Evolutionary conservation across 768 basidiomycete genomes (phyloP).

Genomic region (Cyathus striatus): DNA sequence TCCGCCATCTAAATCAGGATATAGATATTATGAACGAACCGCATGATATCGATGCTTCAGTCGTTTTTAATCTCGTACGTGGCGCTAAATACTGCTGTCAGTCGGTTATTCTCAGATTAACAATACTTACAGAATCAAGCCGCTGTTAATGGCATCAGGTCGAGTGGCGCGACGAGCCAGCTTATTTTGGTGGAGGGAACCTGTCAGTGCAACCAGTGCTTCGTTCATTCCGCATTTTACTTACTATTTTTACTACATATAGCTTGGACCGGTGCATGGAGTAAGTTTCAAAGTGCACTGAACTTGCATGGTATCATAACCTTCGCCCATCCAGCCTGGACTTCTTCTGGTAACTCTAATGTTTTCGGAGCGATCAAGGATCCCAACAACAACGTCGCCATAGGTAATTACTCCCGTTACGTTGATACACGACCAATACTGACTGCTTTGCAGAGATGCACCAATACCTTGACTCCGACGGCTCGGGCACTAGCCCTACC

Average conservation of each 20-base stretch:
- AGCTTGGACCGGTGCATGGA: constrained; percentile 59
- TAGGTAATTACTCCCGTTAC: constrained; percentile 32
- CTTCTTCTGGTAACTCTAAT: constrained; percentile 2
- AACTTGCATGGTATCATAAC: not conserved
- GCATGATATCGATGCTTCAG: constrained; percentile 46
- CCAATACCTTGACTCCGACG: constrained; percentile 65
- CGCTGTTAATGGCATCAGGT: constrained; percentile 60
- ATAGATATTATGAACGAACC: constrained; percentile 63
- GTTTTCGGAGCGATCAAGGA: constrained; percentile 36
- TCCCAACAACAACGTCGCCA: constrained; percentile 57
- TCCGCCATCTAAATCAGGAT: not conserved
- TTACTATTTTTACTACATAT: not conserved
- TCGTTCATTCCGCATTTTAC: not conserved
- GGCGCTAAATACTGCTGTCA: constrained; percentile 2
- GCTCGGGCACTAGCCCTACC: constrained; percentile 45
- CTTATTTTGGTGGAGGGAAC: constrained; percentile 42
- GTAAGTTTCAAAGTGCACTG: not conserved
- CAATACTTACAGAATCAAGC: constrained; percentile 44
- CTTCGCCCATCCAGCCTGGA: constrained; percentile 1
- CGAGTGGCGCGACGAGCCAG: constrained; percentile 55
- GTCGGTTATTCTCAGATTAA: constrained; percentile 1
- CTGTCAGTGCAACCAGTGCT: not conserved
- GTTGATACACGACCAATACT: too few relatives aligned
- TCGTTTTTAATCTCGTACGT: constrained; percentile 45
- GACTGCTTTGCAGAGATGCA: constrained; percentile 47